Evolutionary conservation across 352 stramenopile species (phyloP).

Genomic region (Phytophthora sp.): DNA sequence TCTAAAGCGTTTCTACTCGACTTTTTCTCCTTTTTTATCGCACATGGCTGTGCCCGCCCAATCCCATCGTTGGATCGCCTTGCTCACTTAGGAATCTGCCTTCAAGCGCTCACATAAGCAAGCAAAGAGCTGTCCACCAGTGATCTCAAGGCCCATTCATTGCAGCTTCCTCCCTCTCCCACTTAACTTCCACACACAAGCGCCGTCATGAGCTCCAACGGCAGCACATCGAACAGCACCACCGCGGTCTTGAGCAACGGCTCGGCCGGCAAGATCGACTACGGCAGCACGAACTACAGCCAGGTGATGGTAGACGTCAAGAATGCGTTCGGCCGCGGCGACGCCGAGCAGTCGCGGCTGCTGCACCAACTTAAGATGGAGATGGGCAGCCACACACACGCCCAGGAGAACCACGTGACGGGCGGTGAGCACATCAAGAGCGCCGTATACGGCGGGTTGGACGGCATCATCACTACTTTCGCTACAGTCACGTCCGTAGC

Average conservation of each 20-base stretch:
- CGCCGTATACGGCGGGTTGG: slow-evolving; percentile 95
- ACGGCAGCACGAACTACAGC: slow-evolving; percentile 50
- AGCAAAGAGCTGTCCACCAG: neutral
- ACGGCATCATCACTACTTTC: slow-evolving; percentile 97
- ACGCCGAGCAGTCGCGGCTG: slow-evolving; percentile 59
- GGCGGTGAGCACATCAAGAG: slow-evolving; percentile 86
- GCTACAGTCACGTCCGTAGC: slow-evolving; percentile 95
- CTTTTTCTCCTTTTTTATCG: neutral
- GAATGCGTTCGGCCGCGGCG: slow-evolving; percentile 49
- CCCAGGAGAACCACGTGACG: slow-evolving; percentile 74
- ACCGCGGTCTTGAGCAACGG: slow-evolving; percentile 31
- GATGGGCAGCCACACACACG: slow-evolving; percentile 61
- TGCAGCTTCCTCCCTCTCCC: neutral
- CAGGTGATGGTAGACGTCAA: slow-evolving; percentile 64
- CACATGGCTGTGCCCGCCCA: too few relatives aligned
- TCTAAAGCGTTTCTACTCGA: slow-evolving; percentile 25
- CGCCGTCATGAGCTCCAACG: slow-evolving; percentile 30
- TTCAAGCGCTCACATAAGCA: slow-evolving; percentile 12
- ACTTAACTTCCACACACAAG: neutral
- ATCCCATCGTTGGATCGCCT: slow-evolving; percentile 15
- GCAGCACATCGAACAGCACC: slow-evolving; percentile 21
- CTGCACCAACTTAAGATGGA: slow-evolving; percentile 77
- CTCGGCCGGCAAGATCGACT: slow-evolving; percentile 43
- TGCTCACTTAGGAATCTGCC: slow-evolving; percentile 30
- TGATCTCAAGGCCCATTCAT: neutral